A percentile compares a stretch with the other conserved stretches of the same genome.
Evolutionary conservation across 2,329 filamentous ascomycete genomes (phyloP).

Genomic region (Phoma sp.): DNA sequence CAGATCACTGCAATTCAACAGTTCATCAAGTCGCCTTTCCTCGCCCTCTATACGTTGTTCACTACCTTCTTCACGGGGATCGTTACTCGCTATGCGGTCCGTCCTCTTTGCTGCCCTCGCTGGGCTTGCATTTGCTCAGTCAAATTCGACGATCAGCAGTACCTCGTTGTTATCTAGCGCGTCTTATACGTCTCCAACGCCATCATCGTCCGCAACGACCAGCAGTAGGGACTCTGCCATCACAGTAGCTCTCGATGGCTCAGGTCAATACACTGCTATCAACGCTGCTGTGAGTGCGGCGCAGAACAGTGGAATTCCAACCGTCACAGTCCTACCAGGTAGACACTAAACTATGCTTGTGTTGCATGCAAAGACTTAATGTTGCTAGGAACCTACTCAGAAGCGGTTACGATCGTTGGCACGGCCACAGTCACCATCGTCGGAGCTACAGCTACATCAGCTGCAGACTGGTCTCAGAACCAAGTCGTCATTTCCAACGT

Average conservation of each 20-base stretch:
- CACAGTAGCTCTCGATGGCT: conserved; percentile 54
- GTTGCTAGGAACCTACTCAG: conserved; percentile 48
- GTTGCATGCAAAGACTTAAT: not conserved
- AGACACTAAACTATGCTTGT: not conserved
- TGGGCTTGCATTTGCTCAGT: conserved; percentile 25
- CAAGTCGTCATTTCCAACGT: conserved; percentile 45
- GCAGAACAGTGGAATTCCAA: conserved; percentile 50
- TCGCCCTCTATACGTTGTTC: not conserved
- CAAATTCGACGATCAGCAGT: conserved; percentile 13
- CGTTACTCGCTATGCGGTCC: conserved; percentile 22
- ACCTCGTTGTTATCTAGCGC: conserved; percentile 1
- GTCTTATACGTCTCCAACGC: conserved; percentile 10
- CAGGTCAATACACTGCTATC: conserved; percentile 55
- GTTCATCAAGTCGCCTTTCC: conserved; percentile 6
- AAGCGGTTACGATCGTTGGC: conserved; percentile 50
- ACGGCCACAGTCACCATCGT: conserved; percentile 53
- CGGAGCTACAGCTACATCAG: conserved; percentile 37
- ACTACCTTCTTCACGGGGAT: not conserved
- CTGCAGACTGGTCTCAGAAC: conserved; percentile 47
- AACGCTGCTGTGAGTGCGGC: conserved; percentile 54
- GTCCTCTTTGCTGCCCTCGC: conserved; percentile 13
- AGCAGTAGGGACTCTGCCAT: conserved; percentile 36
- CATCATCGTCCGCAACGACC: conserved; percentile 1
- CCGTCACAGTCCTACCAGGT: conserved; percentile 54
- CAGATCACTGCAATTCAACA: conserved; percentile 12